Conservation (phyloP, 805 yeast species). For the Suhomyces xylopsoci region DNA sequence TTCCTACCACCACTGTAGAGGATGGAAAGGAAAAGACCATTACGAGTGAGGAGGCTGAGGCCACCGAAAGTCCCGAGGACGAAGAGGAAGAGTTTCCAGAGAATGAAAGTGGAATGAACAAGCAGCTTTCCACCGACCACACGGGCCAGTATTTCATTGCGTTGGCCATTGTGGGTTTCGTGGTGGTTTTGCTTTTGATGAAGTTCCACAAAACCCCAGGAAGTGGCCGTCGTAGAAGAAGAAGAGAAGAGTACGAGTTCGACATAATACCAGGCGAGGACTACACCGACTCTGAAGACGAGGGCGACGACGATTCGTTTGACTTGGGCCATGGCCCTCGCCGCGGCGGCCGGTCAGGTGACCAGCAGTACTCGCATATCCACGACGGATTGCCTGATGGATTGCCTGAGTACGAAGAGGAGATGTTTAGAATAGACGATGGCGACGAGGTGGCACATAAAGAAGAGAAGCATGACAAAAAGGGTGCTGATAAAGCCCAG, state of each 20-base stretch:
- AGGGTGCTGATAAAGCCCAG: not conserved
- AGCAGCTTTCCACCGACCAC: conserved; percentile 38
- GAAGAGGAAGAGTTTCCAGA: conserved; percentile 15
- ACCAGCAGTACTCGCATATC: not conserved
- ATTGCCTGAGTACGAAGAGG: conserved; percentile 37
- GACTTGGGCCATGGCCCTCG: conserved; percentile 25
- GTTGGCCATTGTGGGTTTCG: conserved; percentile 57
- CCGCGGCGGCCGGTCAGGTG: not conserved
- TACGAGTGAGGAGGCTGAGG: not conserved
- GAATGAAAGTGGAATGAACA: conserved; percentile 33
- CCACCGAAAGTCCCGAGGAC: conserved; percentile 2
- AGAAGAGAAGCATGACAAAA: not conserved
- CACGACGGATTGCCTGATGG: conserved; percentile 34
- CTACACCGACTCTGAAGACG: conserved; percentile 40
- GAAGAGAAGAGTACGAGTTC: conserved; percentile 72
- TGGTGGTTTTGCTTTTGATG: conserved; percentile 45
- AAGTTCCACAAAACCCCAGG: conserved; percentile 42
- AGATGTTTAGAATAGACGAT: conserved; percentile 39
- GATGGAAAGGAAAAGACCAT: not conserved
- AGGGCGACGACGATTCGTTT: conserved; percentile 29
- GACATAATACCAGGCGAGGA: conserved; percentile 73
- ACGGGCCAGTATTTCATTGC: conserved; percentile 62
- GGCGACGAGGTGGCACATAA: conserved; percentile 31
- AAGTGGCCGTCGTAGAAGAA: conserved; percentile 45
- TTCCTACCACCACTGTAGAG: not conserved